Conservation (phyloP, 1,284 basidiomycete genomes). For the Apiotrichum gamsii region DNA sequence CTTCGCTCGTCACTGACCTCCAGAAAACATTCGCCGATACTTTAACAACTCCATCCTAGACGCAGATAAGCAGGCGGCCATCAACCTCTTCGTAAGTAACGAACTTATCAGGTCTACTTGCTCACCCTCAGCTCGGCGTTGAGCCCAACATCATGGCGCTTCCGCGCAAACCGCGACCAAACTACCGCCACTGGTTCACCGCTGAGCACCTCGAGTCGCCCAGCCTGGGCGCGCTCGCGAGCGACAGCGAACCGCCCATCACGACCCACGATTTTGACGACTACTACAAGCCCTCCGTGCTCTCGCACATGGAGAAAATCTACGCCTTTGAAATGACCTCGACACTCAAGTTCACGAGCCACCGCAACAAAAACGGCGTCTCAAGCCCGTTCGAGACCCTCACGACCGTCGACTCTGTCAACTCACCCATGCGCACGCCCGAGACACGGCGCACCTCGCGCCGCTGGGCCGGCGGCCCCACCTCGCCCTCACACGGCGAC, state of each 20-base stretch:
- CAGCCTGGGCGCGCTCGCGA: constrained; percentile 23
- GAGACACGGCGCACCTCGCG: constrained; percentile 31
- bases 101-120: no score
- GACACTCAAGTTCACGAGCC: constrained; percentile 22
- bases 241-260: constrained; percentile 31
- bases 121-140: constrained; percentile 70
- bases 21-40: constrained; percentile 83
- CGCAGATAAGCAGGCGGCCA: constrained; percentile 95
- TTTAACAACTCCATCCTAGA: constrained; percentile 94
- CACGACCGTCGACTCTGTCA: not conserved
- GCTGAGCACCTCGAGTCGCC: constrained; percentile 61
- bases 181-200: constrained; percentile 77
- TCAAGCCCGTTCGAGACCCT: constrained; percentile 38
- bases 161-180: constrained; percentile 45
- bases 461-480: constrained; percentile 24
- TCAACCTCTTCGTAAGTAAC: constrained; percentile 71
- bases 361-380: constrained; percentile 31
- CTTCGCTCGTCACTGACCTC: no score
- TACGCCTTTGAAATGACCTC: constrained; percentile 43
- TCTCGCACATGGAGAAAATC: constrained; percentile 56
- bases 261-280: constrained; percentile 79
- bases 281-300: constrained; percentile 72
- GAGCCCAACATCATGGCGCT: constrained; percentile 35
- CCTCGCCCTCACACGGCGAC: constrained; percentile 1
- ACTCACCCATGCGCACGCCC: constrained; percentile 1